phyloP scores from a whole-genome alignment of 169 alveolate species.

The Plasmodium sp. region DNA sequence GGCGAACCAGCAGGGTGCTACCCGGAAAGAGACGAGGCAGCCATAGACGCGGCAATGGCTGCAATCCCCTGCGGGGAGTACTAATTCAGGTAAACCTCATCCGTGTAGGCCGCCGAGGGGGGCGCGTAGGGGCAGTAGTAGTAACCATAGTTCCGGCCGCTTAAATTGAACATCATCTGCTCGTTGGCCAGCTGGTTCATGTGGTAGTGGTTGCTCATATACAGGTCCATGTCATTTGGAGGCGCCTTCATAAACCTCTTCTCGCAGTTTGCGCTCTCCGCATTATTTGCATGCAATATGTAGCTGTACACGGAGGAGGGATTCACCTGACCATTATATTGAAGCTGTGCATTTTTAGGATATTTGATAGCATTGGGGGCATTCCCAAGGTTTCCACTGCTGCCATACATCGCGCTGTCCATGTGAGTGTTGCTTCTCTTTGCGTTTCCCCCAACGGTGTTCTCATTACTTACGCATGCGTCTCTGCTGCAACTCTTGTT shows the following conservation, averaged over 20 bases:
- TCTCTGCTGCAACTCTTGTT: constrained; percentile 15
- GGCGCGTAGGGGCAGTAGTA: constrained; percentile 36
- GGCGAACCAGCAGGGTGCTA: background rate
- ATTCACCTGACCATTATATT: background rate
- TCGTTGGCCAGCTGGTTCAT: constrained; percentile 51
- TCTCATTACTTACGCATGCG: background rate
- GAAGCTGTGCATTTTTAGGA: background rate
- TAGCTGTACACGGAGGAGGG: constrained; percentile 67
- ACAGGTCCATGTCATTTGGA: constrained; percentile 33
- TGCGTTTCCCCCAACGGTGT: background rate
- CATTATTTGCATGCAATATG: constrained; percentile 23
- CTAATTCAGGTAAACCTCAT: constrained; percentile 53
- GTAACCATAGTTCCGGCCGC: constrained; percentile 48
- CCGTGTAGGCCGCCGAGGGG: constrained; percentile 10
- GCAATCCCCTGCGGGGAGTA: background rate
- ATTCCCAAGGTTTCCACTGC: background rate
- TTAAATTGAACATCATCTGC: constrained; percentile 44
- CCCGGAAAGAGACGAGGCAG: too few species aligned
- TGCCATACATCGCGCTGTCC: background rate
- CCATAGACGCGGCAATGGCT: background rate
- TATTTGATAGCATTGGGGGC: background rate
- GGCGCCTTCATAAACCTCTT: constrained; percentile 42
- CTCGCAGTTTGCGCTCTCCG: constrained; percentile 28
- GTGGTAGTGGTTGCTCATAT: constrained; percentile 35
- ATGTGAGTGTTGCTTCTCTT: background rate